Conservation (phyloP, 2,329 filamentous ascomycete species). For the Fusarium sp. region DNA sequence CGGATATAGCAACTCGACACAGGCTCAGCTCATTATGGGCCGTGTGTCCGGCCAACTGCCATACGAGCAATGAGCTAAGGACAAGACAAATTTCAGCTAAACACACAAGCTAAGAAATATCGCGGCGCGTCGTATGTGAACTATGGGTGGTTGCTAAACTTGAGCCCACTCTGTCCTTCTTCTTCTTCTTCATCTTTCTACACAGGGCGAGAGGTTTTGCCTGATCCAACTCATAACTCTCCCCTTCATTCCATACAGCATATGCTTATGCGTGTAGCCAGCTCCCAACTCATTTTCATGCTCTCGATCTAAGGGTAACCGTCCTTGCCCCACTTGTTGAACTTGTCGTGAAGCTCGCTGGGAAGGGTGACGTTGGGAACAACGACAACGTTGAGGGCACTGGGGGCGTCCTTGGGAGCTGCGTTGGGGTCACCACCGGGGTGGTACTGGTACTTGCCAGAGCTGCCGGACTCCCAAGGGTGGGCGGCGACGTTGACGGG, state of each 20-base stretch:
- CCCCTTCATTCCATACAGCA: conserved; percentile 19
- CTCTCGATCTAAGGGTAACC: conserved; percentile 69
- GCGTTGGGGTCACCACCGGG: conserved; percentile 83
- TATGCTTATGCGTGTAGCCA: conserved; percentile 27
- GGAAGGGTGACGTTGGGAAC: conserved; percentile 93
- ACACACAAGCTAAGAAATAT: conserved; percentile 39
- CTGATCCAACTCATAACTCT: conserved; percentile 22
- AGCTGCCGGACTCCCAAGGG: conserved; percentile 83
- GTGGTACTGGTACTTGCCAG: conserved; percentile 79
- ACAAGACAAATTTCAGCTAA: conserved; percentile 30
- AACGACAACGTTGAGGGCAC: conserved; percentile 93
- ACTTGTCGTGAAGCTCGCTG: conserved; percentile 93
- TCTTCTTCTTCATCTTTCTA: conserved; percentile 38
- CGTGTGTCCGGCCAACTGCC: conserved; percentile 4
- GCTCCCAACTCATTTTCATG: conserved; percentile 8
- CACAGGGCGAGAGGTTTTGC: conserved; percentile 20
- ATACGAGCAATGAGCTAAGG: background rate
- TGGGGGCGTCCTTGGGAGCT: conserved; percentile 87
- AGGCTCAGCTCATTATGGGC: background rate
- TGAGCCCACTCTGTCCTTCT: conserved; percentile 33
- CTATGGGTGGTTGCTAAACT: conserved; percentile 40
- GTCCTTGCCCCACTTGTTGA: conserved; percentile 99
- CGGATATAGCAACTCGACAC: background rate
- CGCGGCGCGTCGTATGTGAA: conserved; percentile 37
- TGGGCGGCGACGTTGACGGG: conserved; percentile 80